Evolutionary conservation across 495 filamentous ascomycete genomes (phyloP).

Genomic region (Xylaria nigripes): DNA sequence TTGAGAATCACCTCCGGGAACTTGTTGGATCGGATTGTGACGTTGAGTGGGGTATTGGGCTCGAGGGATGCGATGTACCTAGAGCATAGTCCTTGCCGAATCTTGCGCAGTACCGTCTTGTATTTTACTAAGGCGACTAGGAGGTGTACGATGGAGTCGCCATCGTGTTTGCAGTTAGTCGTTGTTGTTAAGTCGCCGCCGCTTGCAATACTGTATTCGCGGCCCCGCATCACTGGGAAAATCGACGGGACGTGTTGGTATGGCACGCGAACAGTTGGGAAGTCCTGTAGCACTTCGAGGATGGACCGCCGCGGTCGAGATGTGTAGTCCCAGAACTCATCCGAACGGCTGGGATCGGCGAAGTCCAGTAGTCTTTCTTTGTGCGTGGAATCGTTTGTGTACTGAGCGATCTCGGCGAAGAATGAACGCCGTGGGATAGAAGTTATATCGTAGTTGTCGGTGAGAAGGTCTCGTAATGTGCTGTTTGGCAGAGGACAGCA

Average conservation of each 20-base stretch:
- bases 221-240: slow-evolving; percentile 65
- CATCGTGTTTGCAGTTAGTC: not conserved
- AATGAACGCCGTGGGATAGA: slow-evolving; percentile 83
- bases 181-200: slow-evolving; percentile 40
- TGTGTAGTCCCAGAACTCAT: slow-evolving; percentile 94
- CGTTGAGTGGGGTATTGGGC: slow-evolving; percentile 46
- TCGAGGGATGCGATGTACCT: slow-evolving; percentile 64
- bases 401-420: slow-evolving; percentile 65
- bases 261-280: slow-evolving; percentile 73
- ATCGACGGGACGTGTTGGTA: slow-evolving; percentile 59
- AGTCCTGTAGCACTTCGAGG: slow-evolving; percentile 85
- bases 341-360: slow-evolving; percentile 61
- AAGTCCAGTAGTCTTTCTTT: slow-evolving; percentile 79
- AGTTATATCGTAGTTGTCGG: slow-evolving; percentile 77
- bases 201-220: slow-evolving; percentile 85
- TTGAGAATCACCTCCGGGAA: slow-evolving; percentile 1
- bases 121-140: slow-evolving; percentile 90
- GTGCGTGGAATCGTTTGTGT: slow-evolving; percentile 62
- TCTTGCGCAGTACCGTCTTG: slow-evolving; percentile 75
- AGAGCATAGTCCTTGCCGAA: slow-evolving; percentile 82
- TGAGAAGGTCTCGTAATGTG: slow-evolving; percentile 69
- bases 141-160: slow-evolving; percentile 54
- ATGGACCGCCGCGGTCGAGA: slow-evolving; percentile 86
- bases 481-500: slow-evolving; percentile 34
- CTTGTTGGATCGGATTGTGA: slow-evolving; percentile 40